Percentiles rank a stretch among this genome's conserved stretches.
Conservation (phyloP, 805 yeast species). For the Wickerhamiella domercqiae region DNA sequence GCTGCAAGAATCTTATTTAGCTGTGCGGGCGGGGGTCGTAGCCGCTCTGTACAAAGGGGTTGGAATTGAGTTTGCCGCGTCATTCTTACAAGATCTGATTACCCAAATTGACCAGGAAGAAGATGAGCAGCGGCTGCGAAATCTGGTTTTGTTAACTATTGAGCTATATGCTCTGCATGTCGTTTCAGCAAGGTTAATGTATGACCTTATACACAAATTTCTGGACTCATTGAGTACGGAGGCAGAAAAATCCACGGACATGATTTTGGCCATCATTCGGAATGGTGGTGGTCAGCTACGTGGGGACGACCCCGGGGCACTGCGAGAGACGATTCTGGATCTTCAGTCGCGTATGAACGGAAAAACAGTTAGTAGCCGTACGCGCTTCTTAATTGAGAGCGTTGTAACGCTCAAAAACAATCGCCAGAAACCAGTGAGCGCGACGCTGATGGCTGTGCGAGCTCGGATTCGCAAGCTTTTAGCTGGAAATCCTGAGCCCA, state of each 20-base stretch:
- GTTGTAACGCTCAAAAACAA: constrained; percentile 77
- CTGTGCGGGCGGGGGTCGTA: constrained; percentile 62
- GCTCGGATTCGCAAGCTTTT: constrained; percentile 49
- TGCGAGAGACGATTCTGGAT: constrained; percentile 58
- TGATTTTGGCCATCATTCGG: constrained; percentile 54
- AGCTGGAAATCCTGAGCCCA: constrained; percentile 51
- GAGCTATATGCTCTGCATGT: constrained; percentile 66
- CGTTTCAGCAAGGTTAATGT: constrained; percentile 56
- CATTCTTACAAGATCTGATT: constrained; percentile 62
- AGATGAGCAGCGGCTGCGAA: constrained; percentile 30
- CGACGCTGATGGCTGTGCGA: constrained; percentile 36
- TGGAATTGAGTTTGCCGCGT: constrained; percentile 89
- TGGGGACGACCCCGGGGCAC: constrained; percentile 73
- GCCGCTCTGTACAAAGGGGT: constrained; percentile 58
- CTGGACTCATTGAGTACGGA: constrained; percentile 46
- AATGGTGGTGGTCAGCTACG: constrained; percentile 75
- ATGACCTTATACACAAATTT: constrained; percentile 47
- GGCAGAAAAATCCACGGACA: constrained; percentile 41
- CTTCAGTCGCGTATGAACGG: constrained; percentile 35
- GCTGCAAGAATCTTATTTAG: constrained; percentile 61
- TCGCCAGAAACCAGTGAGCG: constrained; percentile 47
- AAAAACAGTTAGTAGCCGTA: constrained; percentile 37
- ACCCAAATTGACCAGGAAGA: constrained; percentile 25
- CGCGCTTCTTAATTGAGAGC: constrained; percentile 72
- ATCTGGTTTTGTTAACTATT: constrained; percentile 58